phyloP scores from a whole-genome alignment of 2,329 filamentous ascomycete species.

The Trichoderma sp. region DNA sequence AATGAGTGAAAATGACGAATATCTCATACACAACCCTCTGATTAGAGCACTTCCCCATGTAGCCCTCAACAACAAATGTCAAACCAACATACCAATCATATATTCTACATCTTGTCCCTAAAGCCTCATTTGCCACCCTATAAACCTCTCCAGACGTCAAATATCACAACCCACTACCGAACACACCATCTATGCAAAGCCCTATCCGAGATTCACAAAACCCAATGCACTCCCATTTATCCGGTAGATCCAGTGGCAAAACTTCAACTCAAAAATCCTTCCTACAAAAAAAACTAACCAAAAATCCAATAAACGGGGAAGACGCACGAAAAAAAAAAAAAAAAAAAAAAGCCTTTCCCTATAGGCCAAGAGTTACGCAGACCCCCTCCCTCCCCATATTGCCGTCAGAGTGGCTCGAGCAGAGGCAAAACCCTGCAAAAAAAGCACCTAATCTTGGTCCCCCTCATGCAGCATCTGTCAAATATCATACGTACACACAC shows the following conservation, averaged over 20 bases:
- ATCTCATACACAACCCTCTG: background rate
- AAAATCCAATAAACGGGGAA: background rate
- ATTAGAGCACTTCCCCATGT: background rate
- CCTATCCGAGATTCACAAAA: conserved; percentile 1
- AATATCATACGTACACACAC: conserved; percentile 3
- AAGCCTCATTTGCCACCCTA: background rate
- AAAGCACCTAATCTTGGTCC: conserved; percentile 14
- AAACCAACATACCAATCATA: background rate
- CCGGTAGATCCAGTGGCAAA: conserved; percentile 21
- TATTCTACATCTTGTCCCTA: background rate
- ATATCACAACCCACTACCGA: background rate
- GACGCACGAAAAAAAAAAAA: background rate
- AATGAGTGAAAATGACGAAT: background rate
- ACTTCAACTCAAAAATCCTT: background rate
- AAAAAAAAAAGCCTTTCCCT: background rate
- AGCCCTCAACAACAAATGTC: background rate
- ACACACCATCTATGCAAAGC: conserved; percentile 4
- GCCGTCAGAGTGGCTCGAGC: background rate
- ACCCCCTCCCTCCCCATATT: too few species aligned
- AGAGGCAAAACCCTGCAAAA: background rate
- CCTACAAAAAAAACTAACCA: background rate
- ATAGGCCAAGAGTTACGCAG: background rate
- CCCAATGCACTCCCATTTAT: background rate
- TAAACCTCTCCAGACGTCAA: background rate
- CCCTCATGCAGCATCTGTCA: conserved; percentile 12